phyloP scores from a whole-genome alignment of 2,329 filamentous ascomycete genomes.

The Fusarium guadeloupense region DNA sequence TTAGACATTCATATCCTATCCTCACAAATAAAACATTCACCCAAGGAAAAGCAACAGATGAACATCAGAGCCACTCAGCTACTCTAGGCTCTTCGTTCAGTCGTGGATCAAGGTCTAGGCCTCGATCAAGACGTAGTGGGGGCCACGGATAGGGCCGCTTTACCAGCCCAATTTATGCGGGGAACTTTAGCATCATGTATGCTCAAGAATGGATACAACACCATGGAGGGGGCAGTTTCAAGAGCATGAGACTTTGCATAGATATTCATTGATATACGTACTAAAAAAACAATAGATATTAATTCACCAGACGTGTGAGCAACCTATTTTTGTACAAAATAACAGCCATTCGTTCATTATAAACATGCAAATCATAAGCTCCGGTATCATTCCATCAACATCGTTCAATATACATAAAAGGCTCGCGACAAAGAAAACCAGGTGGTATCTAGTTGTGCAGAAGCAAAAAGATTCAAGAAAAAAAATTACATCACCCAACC shows the following conservation, averaged over 20 bases:
- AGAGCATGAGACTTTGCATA: no score
- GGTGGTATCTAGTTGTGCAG: conserved; percentile 38
- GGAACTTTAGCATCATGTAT: no score
- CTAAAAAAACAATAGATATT: no score
- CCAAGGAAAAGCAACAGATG: background rate
- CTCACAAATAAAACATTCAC: background rate
- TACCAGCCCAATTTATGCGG: no score
- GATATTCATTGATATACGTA: no score
- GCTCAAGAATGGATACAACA: no score
- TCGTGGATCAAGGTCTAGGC: background rate
- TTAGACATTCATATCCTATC: no score
- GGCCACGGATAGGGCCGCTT: no score
- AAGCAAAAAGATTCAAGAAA: conserved; percentile 24
- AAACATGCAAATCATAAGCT: conserved; percentile 5
- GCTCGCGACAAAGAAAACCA: conserved; percentile 28
- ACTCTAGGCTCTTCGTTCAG: background rate
- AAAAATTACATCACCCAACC: conserved; percentile 9
- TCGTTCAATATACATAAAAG: conserved; percentile 20
- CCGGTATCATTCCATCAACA: conserved; percentile 1
- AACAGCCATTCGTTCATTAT: background rate
- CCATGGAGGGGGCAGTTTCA: no score
- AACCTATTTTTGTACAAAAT: no score
- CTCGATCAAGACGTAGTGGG: background rate
- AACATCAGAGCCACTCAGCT: background rate
- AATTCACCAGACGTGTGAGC: no score